Percentiles rank a stretch among this genome's conserved stretches.
phyloP scores from a whole-genome alignment of 257 asterid species.

The Paraleonurus japonicus region DNA sequence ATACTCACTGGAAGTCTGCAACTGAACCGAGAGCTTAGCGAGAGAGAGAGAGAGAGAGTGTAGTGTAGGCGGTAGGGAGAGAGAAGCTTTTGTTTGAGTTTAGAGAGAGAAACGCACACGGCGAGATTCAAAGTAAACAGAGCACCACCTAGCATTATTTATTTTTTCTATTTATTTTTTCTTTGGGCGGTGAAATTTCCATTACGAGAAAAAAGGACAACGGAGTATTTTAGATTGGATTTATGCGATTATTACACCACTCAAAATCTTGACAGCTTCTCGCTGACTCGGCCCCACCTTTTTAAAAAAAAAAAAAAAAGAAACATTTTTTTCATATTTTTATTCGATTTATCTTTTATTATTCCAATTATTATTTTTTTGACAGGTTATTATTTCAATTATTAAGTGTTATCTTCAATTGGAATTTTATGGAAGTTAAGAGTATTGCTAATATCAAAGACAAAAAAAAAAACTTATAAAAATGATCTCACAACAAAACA shows the following conservation, averaged over 20 bases:
- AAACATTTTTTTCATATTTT: not conserved
- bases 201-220: not conserved
- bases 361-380: too few relatives aligned
- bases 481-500: too few relatives aligned
- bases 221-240: not conserved
- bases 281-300: not conserved
- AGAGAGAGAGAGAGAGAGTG: slow-evolving; percentile 26
- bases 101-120: slow-evolving; percentile 33
- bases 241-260: slow-evolving; percentile 14
- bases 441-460: too few relatives aligned
- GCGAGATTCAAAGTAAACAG: slow-evolving; percentile 10
- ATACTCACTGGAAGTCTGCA: slow-evolving; percentile 47
- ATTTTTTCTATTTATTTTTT: not conserved
- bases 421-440: not conserved
- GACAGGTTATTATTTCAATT: not conserved
- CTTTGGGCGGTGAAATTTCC: slow-evolving; percentile 9
- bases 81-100: slow-evolving; percentile 25
- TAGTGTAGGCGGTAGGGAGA: slow-evolving; percentile 26
- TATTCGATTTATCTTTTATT: too few relatives aligned
- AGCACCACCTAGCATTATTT: not conserved
- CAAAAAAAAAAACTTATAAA: too few relatives aligned
- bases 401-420: not conserved
- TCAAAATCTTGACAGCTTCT: slow-evolving; percentile 5
- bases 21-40: slow-evolving; percentile 35
- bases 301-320: too few relatives aligned